A percentile compares a stretch with the other conserved stretches of the same genome.
Conservation (phyloP, 306 rosid genomes). For the Rubus idaeus region DNA sequence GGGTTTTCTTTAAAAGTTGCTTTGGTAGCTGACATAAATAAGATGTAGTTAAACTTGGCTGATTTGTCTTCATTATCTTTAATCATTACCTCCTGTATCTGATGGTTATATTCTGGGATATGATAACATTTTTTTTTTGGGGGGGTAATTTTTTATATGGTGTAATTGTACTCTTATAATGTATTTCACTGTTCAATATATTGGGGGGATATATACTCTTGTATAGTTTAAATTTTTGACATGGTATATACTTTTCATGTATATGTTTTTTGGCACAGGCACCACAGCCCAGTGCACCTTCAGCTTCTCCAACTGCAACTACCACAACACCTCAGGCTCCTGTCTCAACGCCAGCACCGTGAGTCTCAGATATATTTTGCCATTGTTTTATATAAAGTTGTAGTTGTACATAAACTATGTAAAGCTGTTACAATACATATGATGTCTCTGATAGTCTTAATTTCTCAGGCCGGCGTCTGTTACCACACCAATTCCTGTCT, state of each 20-base stretch:
- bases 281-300: constrained; percentile 52
- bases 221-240: not conserved
- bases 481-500: constrained; percentile 9
- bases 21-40: not conserved
- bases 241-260: not conserved
- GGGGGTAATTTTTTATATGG: not conserved
- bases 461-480: constrained; percentile 43
- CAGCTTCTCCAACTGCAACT: constrained; percentile 39
- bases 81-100: not conserved
- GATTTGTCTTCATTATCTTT: not conserved
- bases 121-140: not conserved
- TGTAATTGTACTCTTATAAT: not conserved
- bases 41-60: not conserved
- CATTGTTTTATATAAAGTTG: not conserved
- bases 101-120: not conserved
- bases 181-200: not conserved
- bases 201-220: not conserved
- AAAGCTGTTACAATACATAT: not conserved
- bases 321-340: constrained; percentile 40
- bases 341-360: constrained; percentile 39
- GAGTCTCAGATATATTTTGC: constrained; percentile 31
- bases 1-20: not conserved
- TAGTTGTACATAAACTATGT: not conserved
- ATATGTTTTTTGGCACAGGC: constrained; percentile 18
- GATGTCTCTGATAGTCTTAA: constrained; percentile 11